phyloP scores from a whole-genome alignment of 352 stramenopile species.

The Plasmopara halstedii region DNA sequence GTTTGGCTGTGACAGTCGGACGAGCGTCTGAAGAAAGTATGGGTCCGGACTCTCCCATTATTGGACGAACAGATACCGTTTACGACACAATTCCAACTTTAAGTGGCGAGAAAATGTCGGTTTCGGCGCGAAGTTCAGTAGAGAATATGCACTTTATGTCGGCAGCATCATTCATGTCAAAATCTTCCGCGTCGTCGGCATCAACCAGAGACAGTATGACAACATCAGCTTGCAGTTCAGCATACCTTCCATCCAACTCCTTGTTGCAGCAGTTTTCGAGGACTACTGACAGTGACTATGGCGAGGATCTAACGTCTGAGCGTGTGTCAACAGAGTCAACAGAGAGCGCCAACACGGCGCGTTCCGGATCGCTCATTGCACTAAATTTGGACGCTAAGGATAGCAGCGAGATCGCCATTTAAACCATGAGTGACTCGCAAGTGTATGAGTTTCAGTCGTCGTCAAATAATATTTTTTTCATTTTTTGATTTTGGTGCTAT shows the following conservation, averaged over 20 bases:
- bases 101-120: constrained; percentile 19
- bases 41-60: constrained; percentile 19
- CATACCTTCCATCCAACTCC: constrained; percentile 19
- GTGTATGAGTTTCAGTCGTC: constrained; percentile 23
- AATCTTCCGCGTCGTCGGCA: constrained; percentile 18
- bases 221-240: constrained; percentile 6
- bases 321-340: constrained; percentile 19
- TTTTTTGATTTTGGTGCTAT: not conserved
- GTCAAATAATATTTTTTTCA: constrained; percentile 6
- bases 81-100: constrained; percentile 26
- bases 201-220: constrained; percentile 16
- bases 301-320: constrained; percentile 11
- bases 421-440: constrained; percentile 1
- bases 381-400: constrained; percentile 27
- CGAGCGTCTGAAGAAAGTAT: constrained; percentile 23
- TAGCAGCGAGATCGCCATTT: constrained; percentile 33
- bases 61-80: constrained; percentile 15
- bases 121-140: constrained; percentile 9
- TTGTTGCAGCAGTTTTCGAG: constrained; percentile 23
- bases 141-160: constrained; percentile 14
- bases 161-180: constrained; percentile 17
- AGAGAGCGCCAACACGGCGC: constrained; percentile 16
- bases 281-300: constrained; percentile 21
- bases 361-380: constrained; percentile 31
- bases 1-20: not conserved